A percentile compares a stretch with the other conserved stretches of the same genome.
Conservation (phyloP, 1,284 basidiomycete genomes). For the Malassezia arunalokei region DNA sequence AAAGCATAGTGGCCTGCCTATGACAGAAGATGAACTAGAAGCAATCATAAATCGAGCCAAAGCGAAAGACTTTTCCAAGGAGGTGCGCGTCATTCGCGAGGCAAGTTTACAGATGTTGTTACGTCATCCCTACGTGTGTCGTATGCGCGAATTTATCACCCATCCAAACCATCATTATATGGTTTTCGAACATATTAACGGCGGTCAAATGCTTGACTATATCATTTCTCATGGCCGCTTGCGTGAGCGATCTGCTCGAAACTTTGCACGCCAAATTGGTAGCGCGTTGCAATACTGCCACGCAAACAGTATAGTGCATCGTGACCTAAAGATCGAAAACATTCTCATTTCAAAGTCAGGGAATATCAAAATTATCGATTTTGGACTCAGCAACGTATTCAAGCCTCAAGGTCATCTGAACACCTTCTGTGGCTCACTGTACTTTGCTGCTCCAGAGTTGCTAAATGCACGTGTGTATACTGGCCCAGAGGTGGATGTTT, state of each 20-base stretch:
- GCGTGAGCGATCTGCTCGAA: conserved; percentile 82
- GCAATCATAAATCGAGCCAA: conserved; percentile 17
- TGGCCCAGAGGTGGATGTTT: conserved; percentile 94
- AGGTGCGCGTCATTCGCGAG: conserved; percentile 87
- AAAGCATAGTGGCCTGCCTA: conserved; percentile 8
- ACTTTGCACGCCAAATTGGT: conserved; percentile 92
- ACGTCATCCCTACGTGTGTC: conserved; percentile 95
- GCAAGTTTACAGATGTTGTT: conserved; percentile 83
- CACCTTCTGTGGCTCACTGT: conserved; percentile 93
- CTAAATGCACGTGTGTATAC: conserved; percentile 93
- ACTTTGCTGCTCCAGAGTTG: conserved; percentile 93
- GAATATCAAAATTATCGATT: conserved; percentile 99
- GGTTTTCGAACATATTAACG: conserved; percentile 96
- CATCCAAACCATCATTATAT: conserved; percentile 76
- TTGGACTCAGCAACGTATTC: conserved; percentile 93
- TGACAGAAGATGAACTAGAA: not conserved
- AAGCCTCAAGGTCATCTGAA: conserved; percentile 70
- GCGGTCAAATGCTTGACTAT: conserved; percentile 98
- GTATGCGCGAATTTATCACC: conserved; percentile 81
- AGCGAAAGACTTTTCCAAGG: conserved; percentile 83
- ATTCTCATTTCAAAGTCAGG: conserved; percentile 96
- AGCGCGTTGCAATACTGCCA: conserved; percentile 94
- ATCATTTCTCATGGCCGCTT: conserved; percentile 97
- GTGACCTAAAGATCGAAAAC: conserved; percentile 98
- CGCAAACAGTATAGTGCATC: conserved; percentile 90